Evolutionary conservation across 495 filamentous ascomycete genomes (phyloP), one percentile per base, ranked within the genome.

Genomic region (Aspergillus ellipticus): DNA sequence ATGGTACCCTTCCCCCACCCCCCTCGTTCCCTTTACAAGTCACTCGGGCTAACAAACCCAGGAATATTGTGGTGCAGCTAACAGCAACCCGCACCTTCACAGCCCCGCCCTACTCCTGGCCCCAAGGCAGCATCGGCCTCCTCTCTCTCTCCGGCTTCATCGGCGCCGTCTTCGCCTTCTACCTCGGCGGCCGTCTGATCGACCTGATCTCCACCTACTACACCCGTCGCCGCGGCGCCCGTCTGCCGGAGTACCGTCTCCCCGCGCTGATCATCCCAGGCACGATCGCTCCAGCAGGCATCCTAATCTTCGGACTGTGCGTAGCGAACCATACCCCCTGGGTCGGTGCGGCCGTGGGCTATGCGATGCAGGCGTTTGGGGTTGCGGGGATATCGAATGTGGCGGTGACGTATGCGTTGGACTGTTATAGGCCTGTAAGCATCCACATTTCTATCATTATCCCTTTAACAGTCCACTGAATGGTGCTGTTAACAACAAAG

Each of bases 11-110:
- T 28, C 24, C 24, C 24, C 24, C 24, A 28, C 7, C 24, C 61
- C 6, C 11, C 17, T 42, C 22, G 17, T 2, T 5, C 16, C 17
- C 42, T 0, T 20, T 13, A 5, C 22, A n/a, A 29, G 24, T 21
- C 22, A 24, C 16, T 31, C 24, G 2, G 11, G 33, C 13, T 42
- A 37, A 56, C 42, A 42, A 20, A 59, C 13, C 11, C 41, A 71
- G 68, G 66, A 69, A 72, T 49, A 72, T 68, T 29, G 69, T 70
- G 16, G 65, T 72, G 13, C 69, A 69, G 48, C 41, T 72, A 1
- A 70, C 65, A 3, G 63, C 65, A 6, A 61, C 65, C 7, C 57
- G 59, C 11, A 70, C 65, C 4, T 70, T 72, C 49, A 63, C 59
- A n/a, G 57, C 61, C 22, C 53, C 69, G 0, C 69, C 66, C 13